Conservation (phyloP, 2,329 filamentous ascomycete species). For the Fusarium dimerum region DNA sequence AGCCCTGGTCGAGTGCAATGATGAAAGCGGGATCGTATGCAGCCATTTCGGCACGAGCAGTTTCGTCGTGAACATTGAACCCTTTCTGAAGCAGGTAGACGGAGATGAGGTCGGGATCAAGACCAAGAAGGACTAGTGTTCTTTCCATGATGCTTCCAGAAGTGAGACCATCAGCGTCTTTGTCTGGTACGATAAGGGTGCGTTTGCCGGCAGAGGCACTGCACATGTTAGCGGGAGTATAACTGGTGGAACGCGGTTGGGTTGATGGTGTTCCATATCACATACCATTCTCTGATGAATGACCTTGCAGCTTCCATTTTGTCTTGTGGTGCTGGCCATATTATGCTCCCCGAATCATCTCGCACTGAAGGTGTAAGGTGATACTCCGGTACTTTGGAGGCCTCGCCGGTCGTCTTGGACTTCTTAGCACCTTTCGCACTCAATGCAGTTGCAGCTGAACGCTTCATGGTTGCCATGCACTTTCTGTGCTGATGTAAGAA, state of each 20-base stretch:
- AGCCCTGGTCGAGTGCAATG: slow-evolving; percentile 68
- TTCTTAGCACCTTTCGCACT: slow-evolving; percentile 5
- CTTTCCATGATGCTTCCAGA: slow-evolving; percentile 64
- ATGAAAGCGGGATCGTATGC: slow-evolving; percentile 54
- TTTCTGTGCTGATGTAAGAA: background rate
- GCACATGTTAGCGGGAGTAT: background rate
- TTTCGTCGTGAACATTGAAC: slow-evolving; percentile 55
- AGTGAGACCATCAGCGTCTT: slow-evolving; percentile 67
- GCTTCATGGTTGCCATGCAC: background rate
- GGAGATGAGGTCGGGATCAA: slow-evolving; percentile 52
- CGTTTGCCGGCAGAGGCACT: slow-evolving; percentile 53
- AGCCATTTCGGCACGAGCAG: slow-evolving; percentile 53
- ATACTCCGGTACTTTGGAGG: slow-evolving; percentile 7
- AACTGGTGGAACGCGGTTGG: background rate
- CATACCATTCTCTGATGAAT: slow-evolving; percentile 61
- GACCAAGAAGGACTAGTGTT: slow-evolving; percentile 59
- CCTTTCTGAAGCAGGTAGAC: slow-evolving; percentile 63
- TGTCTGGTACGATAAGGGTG: slow-evolving; percentile 66
- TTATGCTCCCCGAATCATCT: slow-evolving; percentile 46
- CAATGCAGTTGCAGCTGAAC: background rate
- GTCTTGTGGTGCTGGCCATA: slow-evolving; percentile 62
- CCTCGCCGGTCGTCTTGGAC: background rate
- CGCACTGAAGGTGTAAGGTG: slow-evolving; percentile 13
- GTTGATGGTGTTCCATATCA: background rate
- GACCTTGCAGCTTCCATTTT: slow-evolving; percentile 56